Percentiles rank a stretch among this genome's conserved stretches.
Evolutionary conservation across 768 basidiomycete genomes (phyloP).

Genomic region (Mycena indigotica): DNA sequence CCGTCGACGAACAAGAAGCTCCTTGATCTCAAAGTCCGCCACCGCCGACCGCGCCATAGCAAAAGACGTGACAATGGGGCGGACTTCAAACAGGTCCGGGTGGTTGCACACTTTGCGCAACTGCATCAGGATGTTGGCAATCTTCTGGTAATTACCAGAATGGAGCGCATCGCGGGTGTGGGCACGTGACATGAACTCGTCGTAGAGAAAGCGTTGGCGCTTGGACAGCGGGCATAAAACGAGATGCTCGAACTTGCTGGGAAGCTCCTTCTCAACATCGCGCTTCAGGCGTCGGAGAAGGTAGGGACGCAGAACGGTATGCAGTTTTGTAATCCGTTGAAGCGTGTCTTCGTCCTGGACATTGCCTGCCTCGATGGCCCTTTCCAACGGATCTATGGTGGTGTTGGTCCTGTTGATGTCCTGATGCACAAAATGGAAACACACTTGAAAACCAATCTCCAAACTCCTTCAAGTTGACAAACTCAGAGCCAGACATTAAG

Average conservation of each 20-base stretch:
- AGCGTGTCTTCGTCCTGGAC: slow-evolving; percentile 78
- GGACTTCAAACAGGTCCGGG: slow-evolving; percentile 88
- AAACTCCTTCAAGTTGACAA: slow-evolving; percentile 92
- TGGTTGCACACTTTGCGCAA: slow-evolving; percentile 96
- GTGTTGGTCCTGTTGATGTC: not conserved
- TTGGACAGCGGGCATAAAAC: slow-evolving; percentile 88
- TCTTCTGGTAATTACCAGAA: slow-evolving; percentile 85
- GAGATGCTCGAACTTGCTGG: slow-evolving; percentile 91
- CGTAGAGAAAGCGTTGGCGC: slow-evolving; percentile 91
- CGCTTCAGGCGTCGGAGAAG: slow-evolving; percentile 93
- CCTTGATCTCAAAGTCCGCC: slow-evolving; percentile 84
- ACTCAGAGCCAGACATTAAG: slow-evolving; percentile 84
- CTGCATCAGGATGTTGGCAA: slow-evolving; percentile 97
- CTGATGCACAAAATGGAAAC: slow-evolving; percentile 35
- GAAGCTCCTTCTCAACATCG: slow-evolving; percentile 96
- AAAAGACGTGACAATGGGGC: slow-evolving; percentile 80
- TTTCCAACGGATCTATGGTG: slow-evolving; percentile 81
- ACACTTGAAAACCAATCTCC: slow-evolving; percentile 95
- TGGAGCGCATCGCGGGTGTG: slow-evolving; percentile 81
- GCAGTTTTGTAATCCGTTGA: slow-evolving; percentile 85
- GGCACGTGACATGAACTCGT: slow-evolving; percentile 92
- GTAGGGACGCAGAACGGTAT: slow-evolving; percentile 94
- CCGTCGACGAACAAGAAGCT: slow-evolving; percentile 79
- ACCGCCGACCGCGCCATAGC: slow-evolving; percentile 73
- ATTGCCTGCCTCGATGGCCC: slow-evolving; percentile 85